phyloP scores from a whole-genome alignment of 768 basidiomycete genomes.

The Pleurotus pulmonarius region DNA sequence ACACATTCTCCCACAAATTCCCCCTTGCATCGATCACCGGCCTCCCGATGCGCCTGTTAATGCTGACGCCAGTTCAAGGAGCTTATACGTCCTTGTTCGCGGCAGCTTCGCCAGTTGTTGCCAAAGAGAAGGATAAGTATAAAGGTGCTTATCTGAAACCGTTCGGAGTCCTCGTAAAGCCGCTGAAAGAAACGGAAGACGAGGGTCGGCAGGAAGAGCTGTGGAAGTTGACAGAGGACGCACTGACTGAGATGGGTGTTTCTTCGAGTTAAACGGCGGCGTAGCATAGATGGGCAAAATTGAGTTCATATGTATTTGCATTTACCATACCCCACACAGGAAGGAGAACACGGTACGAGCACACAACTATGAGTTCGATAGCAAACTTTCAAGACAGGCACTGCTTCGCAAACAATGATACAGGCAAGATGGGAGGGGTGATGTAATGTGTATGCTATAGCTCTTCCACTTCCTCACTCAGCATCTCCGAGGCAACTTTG shows the following conservation, averaged over 20 bases:
- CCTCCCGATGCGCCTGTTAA: constrained; percentile 10
- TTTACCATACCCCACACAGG: too few species aligned
- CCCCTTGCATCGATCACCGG: constrained; percentile 12
- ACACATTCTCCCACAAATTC: constrained; percentile 20
- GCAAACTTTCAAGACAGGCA: too few species aligned
- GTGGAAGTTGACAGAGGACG: constrained; percentile 23
- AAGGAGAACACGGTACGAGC: too few species aligned
- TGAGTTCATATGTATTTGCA: too few species aligned
- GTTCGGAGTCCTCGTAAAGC: constrained; percentile 22
- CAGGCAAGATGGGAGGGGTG: too few species aligned
- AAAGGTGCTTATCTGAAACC: constrained; percentile 35
- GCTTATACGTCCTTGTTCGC: constrained; percentile 35
- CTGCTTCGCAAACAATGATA: too few species aligned
- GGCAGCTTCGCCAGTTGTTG: constrained; percentile 32
- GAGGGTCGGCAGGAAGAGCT: constrained; percentile 32
- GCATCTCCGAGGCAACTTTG: too few species aligned
- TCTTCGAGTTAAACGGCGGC: too few species aligned
- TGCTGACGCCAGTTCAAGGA: constrained; percentile 23
- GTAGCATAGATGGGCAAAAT: too few species aligned
- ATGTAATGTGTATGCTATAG: too few species aligned
- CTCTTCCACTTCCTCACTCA: too few species aligned
- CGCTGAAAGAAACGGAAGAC: constrained; percentile 23
- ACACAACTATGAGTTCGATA: too few species aligned
- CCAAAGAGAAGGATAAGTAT: constrained; percentile 25
- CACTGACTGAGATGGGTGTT: background rate